Base-by-base conservation (phyloP, 2,329 filamentous ascomycete genomes). In the Clonostachys chloroleuca region DNA sequence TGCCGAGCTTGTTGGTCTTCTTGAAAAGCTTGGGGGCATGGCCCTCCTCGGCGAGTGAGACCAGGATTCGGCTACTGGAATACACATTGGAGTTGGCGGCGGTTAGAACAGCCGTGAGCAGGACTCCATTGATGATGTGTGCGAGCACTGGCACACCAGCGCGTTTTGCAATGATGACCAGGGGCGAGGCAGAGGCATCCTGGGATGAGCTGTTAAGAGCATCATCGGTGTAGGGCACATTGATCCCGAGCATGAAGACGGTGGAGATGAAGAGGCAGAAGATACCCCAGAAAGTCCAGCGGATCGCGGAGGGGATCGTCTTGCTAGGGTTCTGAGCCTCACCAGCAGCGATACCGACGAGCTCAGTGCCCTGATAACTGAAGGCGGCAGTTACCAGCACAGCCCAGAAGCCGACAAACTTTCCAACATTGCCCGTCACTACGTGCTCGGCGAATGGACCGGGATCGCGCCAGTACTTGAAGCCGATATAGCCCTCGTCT, bases 11-110 rank as follows among this genome's bases (percentile, higher is more conserved):
- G 64, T 83, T 86, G 50, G 81, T 86, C 42, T 68, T 66, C 51
- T 73, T 75, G 58, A 89, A 71, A 56, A 85, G 67, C 12, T 61
- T 61, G 2, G 85, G 85, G 0, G 84, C 84, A 49, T 83, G 79
- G 40, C 80, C 77, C 47, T 84, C 81, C 40, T 81, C 69, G 34
- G 84, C 83, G 14, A 89, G 73, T 9, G 80, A 82, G 52, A 88
- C 74, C 34, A 89, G 72, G 39, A 86, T 83, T 18, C 86, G 81
- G 49, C 80, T 84, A 49, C 81, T 83, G 40, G 84, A 86, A 69
- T 88, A 89, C 49, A 91, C 77, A 66, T 88, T 88, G 14, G 86
- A 87, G 67, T 87, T 89, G 50, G 86, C 88, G 6, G 88, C 87
- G 0, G 86, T 89, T 55, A 90, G 81, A 8, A 91, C 88, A 4